phyloP scores from a whole-genome alignment of 2,329 filamentous ascomycete genomes.

The Xylariales sp. region DNA sequence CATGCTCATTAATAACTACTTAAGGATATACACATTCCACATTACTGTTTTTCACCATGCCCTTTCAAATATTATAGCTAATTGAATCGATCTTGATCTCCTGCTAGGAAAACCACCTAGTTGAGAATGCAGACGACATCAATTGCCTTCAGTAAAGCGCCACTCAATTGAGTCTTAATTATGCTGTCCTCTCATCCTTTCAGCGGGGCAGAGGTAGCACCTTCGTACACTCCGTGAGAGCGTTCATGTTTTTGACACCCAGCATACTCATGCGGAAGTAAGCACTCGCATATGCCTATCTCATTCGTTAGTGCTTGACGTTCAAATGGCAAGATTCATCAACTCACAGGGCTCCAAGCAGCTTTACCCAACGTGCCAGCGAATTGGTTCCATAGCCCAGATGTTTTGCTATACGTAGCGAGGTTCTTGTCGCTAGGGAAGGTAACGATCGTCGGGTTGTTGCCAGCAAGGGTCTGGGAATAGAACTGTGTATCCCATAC shows the following conservation, averaged over 20 bases:
- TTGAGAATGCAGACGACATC: too few relatives aligned
- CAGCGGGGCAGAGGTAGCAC: slow-evolving; percentile 27
- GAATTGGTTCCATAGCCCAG: slow-evolving; percentile 19
- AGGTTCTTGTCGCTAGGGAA: slow-evolving; percentile 27
- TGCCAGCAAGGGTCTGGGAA: slow-evolving; percentile 29
- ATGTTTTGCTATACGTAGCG: slow-evolving; percentile 15
- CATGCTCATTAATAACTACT: too few relatives aligned
- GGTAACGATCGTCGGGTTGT: slow-evolving; percentile 26
- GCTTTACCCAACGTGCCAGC: slow-evolving; percentile 16
- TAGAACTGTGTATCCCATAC: slow-evolving; percentile 49
- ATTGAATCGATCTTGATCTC: too few relatives aligned
- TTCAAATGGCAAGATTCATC: background rate
- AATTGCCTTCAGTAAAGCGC: too few relatives aligned
- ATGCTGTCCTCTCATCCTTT: too few relatives aligned
- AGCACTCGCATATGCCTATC: slow-evolving; percentile 31
- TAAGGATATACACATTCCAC: too few relatives aligned
- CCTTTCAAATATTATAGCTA: too few relatives aligned
- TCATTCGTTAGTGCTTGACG: background rate
- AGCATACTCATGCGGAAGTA: slow-evolving; percentile 40
- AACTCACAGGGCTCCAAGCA: slow-evolving; percentile 22
- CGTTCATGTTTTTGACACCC: slow-evolving; percentile 40
- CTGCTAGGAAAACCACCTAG: too few relatives aligned
- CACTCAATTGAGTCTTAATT: too few relatives aligned
- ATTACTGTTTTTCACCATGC: too few relatives aligned
- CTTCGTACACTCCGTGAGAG: slow-evolving; percentile 37